phyloP scores from a whole-genome alignment of 1,284 basidiomycete genomes.

The Puccinia triticina region DNA sequence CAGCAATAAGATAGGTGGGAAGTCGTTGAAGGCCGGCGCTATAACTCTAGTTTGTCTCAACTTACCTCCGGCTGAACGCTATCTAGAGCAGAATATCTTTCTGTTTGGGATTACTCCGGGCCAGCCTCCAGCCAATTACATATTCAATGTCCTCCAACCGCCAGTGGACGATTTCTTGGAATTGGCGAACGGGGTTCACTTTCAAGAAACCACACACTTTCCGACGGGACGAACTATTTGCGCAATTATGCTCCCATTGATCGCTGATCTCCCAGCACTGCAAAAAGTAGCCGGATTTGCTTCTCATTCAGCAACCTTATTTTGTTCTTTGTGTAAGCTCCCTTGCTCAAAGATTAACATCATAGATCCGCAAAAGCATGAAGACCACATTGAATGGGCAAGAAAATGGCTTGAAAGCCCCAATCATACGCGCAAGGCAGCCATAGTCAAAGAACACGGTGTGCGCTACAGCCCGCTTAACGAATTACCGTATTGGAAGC shows the following conservation, averaged over 20 bases:
- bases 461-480: conserved; percentile 18
- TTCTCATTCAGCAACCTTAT: not conserved
- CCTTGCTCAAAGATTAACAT: not conserved
- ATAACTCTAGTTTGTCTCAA: no score
- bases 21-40: no score
- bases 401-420: not conserved
- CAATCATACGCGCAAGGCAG: not conserved
- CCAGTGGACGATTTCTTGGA: not conserved
- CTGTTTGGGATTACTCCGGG: conserved; percentile 5
- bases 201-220: not conserved
- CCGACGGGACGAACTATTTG: not conserved
- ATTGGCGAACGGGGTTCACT: not conserved
- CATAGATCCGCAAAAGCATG: not conserved
- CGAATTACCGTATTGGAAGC: conserved; percentile 34
- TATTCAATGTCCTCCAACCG: conserved; percentile 8
- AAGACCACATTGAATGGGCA: not conserved
- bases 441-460: conserved; percentile 4
- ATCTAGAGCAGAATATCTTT: no score
- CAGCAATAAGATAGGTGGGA: no score
- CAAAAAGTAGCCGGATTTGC: conserved; percentile 34
- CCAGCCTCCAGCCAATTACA: conserved; percentile 10
- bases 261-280: conserved; percentile 24
- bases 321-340: not conserved
- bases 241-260: conserved; percentile 25
- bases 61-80: no score